Base-by-base conservation (phyloP, 2,329 filamentous ascomycete genomes). In the Penicillium italicum region DNA sequence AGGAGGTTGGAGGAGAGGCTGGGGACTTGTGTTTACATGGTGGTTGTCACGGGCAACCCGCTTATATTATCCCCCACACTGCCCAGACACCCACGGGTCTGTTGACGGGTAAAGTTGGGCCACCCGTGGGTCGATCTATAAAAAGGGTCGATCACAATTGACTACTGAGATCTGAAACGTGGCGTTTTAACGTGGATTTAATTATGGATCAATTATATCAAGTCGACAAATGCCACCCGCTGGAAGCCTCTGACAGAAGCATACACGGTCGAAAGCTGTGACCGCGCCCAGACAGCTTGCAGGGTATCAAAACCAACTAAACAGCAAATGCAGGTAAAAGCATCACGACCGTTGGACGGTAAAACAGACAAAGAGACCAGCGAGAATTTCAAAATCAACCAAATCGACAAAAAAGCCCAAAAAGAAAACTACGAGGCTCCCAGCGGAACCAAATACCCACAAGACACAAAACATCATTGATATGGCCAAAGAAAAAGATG, bases 1-100 rank as follows among this genome's bases (percentile, higher is more conserved):
- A 56, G 71, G 71, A 71, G 71, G 71, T 72, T 73, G 71, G 67
- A 66, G 62, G 54, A 70, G 70, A 72, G 71, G 72, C 69, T 73
- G 71, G 71, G 71, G 55, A 60, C 60, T 58, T 56, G 57, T 66
- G 66, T 64, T 66, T 70, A 68, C 67, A 18, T 60, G 53, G 50
- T 50, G 31, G 53, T 59, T 57, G 48, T 61, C 61, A 59, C 55
- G 53, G 68, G 65, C 59, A 68, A 70, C 67, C 41, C 11, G 62
- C 53, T 70, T 60, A 70, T 41, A 49, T 70, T 66, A 70, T 50
- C 61, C 18, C 43, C 37, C 24, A 50, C 40, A 36, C 18, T 26
- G 41, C 34, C 51, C 46, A 12, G 20, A 1, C 38, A 16, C 24
- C 33, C 37, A 37, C 26, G 40, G 47, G 50, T 50, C 52, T 8